Evolutionary conservation across 1,284 basidiomycete species (phyloP).

Genomic region (Nidula niveotomentosa): DNA sequence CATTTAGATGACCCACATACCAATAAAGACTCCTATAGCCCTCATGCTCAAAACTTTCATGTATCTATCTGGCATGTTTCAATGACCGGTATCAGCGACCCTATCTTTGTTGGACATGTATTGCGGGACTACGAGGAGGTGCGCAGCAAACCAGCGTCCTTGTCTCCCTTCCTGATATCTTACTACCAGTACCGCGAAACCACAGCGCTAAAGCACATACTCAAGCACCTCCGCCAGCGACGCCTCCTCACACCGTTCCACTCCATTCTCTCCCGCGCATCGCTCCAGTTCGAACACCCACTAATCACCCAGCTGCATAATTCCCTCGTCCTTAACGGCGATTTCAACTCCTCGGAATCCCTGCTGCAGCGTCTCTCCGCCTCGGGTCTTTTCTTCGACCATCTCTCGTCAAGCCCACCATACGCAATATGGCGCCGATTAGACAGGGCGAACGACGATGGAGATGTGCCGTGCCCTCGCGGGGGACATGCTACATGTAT

Average conservation of each 20-base stretch:
- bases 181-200: constrained; percentile 61
- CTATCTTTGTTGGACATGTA: constrained; percentile 52
- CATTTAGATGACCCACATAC: constrained; percentile 2
- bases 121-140: constrained; percentile 61
- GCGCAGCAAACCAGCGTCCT: constrained; percentile 13
- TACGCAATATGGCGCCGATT: constrained; percentile 59
- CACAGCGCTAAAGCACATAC: constrained; percentile 61
- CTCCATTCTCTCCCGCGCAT: constrained; percentile 56
- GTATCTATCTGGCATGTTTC: constrained; percentile 76
- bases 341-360: constrained; percentile 61
- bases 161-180: constrained; percentile 4
- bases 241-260: constrained; percentile 70
- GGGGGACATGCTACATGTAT: constrained; percentile 86
- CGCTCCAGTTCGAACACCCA: constrained; percentile 69
- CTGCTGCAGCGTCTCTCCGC: constrained; percentile 50
- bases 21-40: constrained; percentile 25
- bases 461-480: constrained; percentile 60
- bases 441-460: constrained; percentile 55
- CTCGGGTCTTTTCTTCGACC: constrained; percentile 57
- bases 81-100: constrained; percentile 56
- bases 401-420: constrained; percentile 55
- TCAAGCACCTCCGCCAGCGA: constrained; percentile 80
- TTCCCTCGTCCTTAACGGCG: constrained; percentile 63
- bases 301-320: constrained; percentile 67
- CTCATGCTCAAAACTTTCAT: constrained; percentile 70